phyloP scores from a whole-genome alignment of 106 monocot species.

The Xerophyta viscosa region DNA sequence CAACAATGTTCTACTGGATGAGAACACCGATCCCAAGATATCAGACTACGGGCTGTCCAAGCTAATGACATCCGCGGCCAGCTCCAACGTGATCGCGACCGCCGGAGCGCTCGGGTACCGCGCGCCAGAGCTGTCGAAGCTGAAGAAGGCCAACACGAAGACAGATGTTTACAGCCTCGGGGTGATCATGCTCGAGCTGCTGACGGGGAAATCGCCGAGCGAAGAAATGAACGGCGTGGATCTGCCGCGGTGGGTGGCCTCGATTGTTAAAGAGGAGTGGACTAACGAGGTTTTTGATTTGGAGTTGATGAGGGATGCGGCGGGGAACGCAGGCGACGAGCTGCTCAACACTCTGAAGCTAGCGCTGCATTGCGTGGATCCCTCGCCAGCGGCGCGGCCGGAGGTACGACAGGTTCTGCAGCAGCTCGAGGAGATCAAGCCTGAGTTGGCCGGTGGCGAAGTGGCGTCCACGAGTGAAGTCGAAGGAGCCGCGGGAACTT shows the following conservation, averaged over 20 bases:
- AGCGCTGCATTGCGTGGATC: slow-evolving; percentile 13
- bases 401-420: slow-evolving; percentile 11
- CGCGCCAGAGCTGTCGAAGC: slow-evolving; percentile 55
- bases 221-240: slow-evolving; percentile 41
- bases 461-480: background rate
- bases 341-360: slow-evolving; percentile 8
- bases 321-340: background rate
- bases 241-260: slow-evolving; percentile 64
- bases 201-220: slow-evolving; percentile 53
- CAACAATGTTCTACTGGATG: slow-evolving; percentile 46
- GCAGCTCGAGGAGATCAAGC: slow-evolving; percentile 13
- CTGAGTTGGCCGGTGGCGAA: background rate
- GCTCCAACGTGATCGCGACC: slow-evolving; percentile 40
- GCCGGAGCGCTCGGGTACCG: slow-evolving; percentile 53
- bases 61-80: slow-evolving; percentile 47
- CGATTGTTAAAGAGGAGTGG: slow-evolving; percentile 36
- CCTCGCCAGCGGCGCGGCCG: slow-evolving; percentile 1
- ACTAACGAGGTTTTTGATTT: slow-evolving; percentile 14
- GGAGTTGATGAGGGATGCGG: slow-evolving; percentile 5
- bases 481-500: background rate
- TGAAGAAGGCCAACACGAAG: slow-evolving; percentile 60
- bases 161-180: slow-evolving; percentile 67
- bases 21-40: slow-evolving; percentile 23
- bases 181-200: slow-evolving; percentile 49
- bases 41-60: slow-evolving; percentile 45